Evolutionary conservation across 768 basidiomycete genomes (phyloP), one percentile per base, ranked within the genome.

Genomic region (Leucosporidium creatinivorum): DNA sequence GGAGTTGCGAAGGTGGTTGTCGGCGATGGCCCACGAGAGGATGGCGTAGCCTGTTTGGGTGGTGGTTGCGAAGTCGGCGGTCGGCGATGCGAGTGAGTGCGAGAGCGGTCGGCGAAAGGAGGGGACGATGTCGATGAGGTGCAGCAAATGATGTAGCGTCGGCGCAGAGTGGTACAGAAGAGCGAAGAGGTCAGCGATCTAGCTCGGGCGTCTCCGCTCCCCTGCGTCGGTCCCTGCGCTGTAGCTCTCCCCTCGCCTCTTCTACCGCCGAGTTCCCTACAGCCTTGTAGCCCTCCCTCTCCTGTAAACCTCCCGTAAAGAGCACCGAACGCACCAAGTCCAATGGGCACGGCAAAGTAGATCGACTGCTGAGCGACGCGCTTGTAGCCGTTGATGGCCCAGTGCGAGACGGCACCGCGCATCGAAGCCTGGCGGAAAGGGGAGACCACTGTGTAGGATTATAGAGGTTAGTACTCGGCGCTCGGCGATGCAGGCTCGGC

Each of bases 371-470:
- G 81, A 50, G 85, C 84, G 61, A 91, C 77, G 69, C 93, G 86
- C 62, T 83, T 83, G 82, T 86, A 89, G 48, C 91, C 92, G 79
- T 91, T 91, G 84, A 92, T 90, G 73, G 91, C 77, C 82, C 89
- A 94, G 72, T 79, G 84, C 63, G 83, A 82, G 76, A 92, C 77
- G 75, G 86, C 84, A 63, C 88, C 81, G 58, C 87, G 86, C 51
- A 86, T 84, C 23, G 89, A 85, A 67, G 85, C 85, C 72, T 88
- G 84, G 77, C 87, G 85, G 81, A 84, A 88, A 12, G 91, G 89
- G n/a, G 92, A 92, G 70, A 93, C 75, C 71, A 83, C 93, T 96
- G 47, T 61, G 55, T 31, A 55, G 28, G 6, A 21, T 17, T 2
- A 9, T 55, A 18, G 54, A 59, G 4, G 33, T 33, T 33, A 10